Conservation (phyloP, 345 rosid genomes). For the Camelina sativa region DNA sequence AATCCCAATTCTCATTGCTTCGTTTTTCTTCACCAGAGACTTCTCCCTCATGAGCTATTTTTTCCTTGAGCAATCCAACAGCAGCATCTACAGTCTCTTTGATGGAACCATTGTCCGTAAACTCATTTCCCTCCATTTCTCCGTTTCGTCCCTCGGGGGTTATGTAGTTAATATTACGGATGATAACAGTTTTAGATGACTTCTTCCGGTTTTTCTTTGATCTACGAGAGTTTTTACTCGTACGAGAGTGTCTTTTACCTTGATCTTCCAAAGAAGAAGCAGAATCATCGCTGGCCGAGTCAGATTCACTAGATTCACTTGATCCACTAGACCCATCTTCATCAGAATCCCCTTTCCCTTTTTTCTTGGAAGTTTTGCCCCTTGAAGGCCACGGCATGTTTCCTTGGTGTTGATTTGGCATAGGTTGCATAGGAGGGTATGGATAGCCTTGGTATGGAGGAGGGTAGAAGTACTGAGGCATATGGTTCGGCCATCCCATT, state of each 20-base stretch:
- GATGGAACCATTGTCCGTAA: conserved; percentile 55
- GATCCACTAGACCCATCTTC: conserved; percentile 49
- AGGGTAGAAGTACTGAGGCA: conserved; percentile 68
- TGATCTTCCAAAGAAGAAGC: conserved; percentile 50
- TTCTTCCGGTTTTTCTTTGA: conserved; percentile 57
- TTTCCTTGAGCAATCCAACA: conserved; percentile 55
- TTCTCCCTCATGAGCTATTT: conserved; percentile 41
- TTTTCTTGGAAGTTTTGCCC: conserved; percentile 50
- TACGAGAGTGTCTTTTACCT: conserved; percentile 54
- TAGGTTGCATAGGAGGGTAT: conserved; percentile 64
- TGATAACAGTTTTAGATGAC: conserved; percentile 76
- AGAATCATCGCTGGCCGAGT: conserved; percentile 54
- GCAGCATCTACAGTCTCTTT: conserved; percentile 62
- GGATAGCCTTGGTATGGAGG: conserved; percentile 79
- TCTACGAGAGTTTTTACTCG: conserved; percentile 41
- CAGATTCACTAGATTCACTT: conserved; percentile 60
- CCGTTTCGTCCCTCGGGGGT: conserved; percentile 73
- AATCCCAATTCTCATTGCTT: conserved; percentile 66
- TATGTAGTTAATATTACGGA: conserved; percentile 86
- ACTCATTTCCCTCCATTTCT: conserved; percentile 61
- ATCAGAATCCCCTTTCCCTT: conserved; percentile 51
- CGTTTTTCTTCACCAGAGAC: conserved; percentile 45
- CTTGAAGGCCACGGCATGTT: conserved; percentile 61
- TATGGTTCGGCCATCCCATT: conserved; percentile 72
- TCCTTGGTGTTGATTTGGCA: conserved; percentile 52